Evolutionary conservation across 2,329 filamentous ascomycete genomes (phyloP).

Genomic region (Hypoxylon sp.): DNA sequence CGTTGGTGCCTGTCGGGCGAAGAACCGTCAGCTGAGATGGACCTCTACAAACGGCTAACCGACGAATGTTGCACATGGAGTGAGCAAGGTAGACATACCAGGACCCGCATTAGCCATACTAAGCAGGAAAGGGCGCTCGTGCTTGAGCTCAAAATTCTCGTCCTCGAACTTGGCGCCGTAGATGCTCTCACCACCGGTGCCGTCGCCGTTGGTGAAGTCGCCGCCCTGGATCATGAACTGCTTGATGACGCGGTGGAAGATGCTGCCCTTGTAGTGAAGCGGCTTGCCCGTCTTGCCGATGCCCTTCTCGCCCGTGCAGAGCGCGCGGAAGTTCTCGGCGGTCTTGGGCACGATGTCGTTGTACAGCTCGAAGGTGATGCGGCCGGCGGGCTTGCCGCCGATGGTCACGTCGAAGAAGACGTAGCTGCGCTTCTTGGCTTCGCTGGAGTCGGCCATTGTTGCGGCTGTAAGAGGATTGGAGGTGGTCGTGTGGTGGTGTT

Average conservation of each 20-base stretch:
- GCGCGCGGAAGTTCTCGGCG: constrained; percentile 92
- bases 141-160: constrained; percentile 93
- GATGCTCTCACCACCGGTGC: constrained; percentile 96
- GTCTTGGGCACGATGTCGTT: constrained; percentile 88
- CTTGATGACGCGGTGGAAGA: constrained; percentile 98
- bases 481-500: not conserved
- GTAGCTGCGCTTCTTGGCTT: constrained; percentile 72
- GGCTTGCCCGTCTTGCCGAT: constrained; percentile 83
- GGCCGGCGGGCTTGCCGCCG: constrained; percentile 77
- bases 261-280: constrained; percentile 91
- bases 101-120: constrained; percentile 99
- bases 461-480: not conserved
- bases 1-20: constrained; percentile 80
- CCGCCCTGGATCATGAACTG: constrained; percentile 99
- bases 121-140: constrained; percentile 91
- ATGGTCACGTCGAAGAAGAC: constrained; percentile 96
- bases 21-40: not conserved
- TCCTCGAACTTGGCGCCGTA: constrained; percentile 98
- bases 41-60: not conserved
- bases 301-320: constrained; percentile 97
- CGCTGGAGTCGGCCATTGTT: constrained; percentile 53
- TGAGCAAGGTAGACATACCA: constrained; percentile 63
- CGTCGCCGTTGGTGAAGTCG: constrained; percentile 95
- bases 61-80: not conserved
- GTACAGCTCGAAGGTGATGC: constrained; percentile 88